phyloP scores from a whole-genome alignment of 345 rosid species.

The Cardamine resedifolia region DNA sequence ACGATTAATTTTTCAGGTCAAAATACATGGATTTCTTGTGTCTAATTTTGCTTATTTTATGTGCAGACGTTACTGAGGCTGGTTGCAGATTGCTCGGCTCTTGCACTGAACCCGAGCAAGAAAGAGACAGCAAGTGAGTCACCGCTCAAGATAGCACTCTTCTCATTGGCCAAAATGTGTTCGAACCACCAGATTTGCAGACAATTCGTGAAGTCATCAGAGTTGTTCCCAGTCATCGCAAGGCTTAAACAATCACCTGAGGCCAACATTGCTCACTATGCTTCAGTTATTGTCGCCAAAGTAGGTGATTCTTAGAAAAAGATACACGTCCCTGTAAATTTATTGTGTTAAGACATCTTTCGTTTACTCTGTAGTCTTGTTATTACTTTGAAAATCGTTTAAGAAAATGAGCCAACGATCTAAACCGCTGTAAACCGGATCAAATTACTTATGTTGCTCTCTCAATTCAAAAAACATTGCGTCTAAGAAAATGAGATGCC shows the following conservation, averaged over 20 bases:
- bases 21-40: not conserved
- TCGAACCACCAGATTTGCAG: conserved; percentile 69
- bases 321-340: conserved; percentile 24
- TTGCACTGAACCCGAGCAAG: conserved; percentile 72
- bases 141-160: conserved; percentile 83
- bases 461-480: not conserved
- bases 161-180: conserved; percentile 95
- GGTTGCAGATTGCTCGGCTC: conserved; percentile 68
- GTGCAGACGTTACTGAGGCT: conserved; percentile 75
- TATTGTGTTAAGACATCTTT: not conserved
- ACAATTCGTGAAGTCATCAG: conserved; percentile 67
- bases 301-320: conserved; percentile 41
- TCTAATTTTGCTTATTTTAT: not conserved
- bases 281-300: conserved; percentile 66
- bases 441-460: not conserved
- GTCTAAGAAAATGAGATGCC: not conserved
- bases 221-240: conserved; percentile 68
- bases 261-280: conserved; percentile 77
- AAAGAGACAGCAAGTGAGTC: conserved; percentile 74
- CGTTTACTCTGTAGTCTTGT: not conserved
- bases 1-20: not conserved
- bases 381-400: not conserved
- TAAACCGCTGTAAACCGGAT: not conserved
- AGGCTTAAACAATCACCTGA: conserved; percentile 89
- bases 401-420: not conserved